These are phyloP conservation scores for Ceratocystis lukuohia DNA, from an alignment of 2,329 filamentous ascomycete genomes.

Conservation along the genomic window DNA sequence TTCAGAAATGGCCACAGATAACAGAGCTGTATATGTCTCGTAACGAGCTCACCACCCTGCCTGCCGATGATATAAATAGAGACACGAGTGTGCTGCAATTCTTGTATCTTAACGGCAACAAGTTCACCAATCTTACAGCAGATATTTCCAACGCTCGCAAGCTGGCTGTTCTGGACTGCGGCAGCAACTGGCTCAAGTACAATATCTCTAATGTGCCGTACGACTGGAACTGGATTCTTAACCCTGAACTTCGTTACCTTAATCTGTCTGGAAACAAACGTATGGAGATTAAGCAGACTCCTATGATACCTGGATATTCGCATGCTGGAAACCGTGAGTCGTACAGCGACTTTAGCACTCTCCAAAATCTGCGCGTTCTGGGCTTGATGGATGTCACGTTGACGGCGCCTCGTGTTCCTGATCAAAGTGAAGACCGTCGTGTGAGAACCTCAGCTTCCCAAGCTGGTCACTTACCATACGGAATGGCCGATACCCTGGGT, in stretches of 20 bases:
- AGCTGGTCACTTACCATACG: conserved; percentile 81
- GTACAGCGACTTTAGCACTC: conserved; percentile 77
- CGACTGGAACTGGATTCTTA: conserved; percentile 99
- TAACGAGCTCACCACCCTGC: conserved; percentile 81
- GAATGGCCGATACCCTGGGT: conserved; percentile 92
- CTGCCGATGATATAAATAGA: conserved; percentile 56
- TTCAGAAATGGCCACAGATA: conserved; percentile 80
- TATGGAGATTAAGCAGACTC: conserved; percentile 69
- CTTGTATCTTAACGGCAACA: conserved; percentile 92
- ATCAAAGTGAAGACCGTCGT: conserved; percentile 87
- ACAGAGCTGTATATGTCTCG: conserved; percentile 89
- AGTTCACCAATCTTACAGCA: conserved; percentile 90
- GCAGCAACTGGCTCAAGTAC: conserved; percentile 91
- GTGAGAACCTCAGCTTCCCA: conserved; percentile 93
- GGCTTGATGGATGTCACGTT: conserved; percentile 97
- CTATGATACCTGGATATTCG: conserved; percentile 38
- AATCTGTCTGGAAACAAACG: conserved; percentile 96
- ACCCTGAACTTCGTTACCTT: conserved; percentile 84
- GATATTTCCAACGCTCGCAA: conserved; percentile 91
- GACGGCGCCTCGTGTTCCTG: conserved; percentile 85
- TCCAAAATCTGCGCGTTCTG: conserved; percentile 72
- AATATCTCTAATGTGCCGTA: conserved; percentile 99
- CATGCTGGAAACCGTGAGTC: background rate
- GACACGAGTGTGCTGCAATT: conserved; percentile 59
- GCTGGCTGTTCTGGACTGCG: conserved; percentile 81